Evolutionary conservation across 2,329 filamentous ascomycete species (phyloP).

Genomic region (Trichoderma koningiopsis): DNA sequence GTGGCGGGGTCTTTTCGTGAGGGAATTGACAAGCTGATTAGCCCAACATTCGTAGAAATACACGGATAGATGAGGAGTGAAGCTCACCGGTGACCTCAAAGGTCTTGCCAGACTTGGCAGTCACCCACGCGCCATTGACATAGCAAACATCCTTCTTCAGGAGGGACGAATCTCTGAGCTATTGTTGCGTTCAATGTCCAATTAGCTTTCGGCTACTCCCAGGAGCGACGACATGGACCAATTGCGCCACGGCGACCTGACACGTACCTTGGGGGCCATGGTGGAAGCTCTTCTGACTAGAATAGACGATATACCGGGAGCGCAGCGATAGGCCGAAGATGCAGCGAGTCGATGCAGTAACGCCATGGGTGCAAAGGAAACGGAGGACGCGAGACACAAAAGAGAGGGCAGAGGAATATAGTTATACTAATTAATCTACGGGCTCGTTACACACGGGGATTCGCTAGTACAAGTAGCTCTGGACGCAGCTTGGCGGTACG

Average conservation of each 20-base stretch:
- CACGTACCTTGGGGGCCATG: constrained; percentile 50
- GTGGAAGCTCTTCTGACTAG: constrained; percentile 48
- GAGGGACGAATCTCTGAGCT: constrained; percentile 79
- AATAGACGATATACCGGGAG: constrained; percentile 34
- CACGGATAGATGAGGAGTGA: no score
- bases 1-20: constrained; percentile 73
- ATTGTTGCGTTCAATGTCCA: neutral
- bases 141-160: constrained; percentile 82
- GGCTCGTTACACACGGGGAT: neutral
- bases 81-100: constrained; percentile 76
- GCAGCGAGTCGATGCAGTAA: constrained; percentile 38
- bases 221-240: neutral
- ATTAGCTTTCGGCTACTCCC: neutral
- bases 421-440: neutral
- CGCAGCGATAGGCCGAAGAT: constrained; percentile 38
- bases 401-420: neutral
- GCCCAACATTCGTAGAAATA: neutral
- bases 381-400: neutral
- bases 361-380: constrained; percentile 32
- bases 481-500: neutral
- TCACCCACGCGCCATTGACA: constrained; percentile 91
- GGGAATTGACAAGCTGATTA: neutral
- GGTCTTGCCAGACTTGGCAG: constrained; percentile 82
- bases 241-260: neutral
- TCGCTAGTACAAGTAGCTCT: neutral